A percentile compares a stretch with the other conserved stretches of the same genome.
These are phyloP conservation scores for Candida stauntonica DNA, from an alignment of 805 yeast species.

Conservation along the genomic window DNA sequence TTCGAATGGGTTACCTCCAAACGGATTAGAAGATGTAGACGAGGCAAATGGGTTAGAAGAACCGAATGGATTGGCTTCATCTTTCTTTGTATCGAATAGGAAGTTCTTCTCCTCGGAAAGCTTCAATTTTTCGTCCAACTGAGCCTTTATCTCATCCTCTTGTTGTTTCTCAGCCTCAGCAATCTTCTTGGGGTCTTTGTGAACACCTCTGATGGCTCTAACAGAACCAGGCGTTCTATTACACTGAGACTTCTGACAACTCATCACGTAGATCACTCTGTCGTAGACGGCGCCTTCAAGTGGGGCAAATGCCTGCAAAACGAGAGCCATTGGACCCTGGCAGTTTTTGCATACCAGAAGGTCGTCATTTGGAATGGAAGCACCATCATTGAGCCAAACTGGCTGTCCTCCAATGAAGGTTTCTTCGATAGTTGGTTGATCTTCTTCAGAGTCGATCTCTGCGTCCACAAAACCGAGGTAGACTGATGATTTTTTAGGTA, in stretches of 20 bases:
- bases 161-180: slow-evolving; percentile 35
- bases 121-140: slow-evolving; percentile 41
- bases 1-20: slow-evolving; percentile 8
- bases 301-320: slow-evolving; percentile 80
- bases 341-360: slow-evolving; percentile 66
- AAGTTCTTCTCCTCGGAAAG: slow-evolving; percentile 39
- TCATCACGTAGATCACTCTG: slow-evolving; percentile 75
- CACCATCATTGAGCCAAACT: slow-evolving; percentile 55
- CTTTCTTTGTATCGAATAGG: slow-evolving; percentile 27
- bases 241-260: slow-evolving; percentile 63
- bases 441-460: slow-evolving; percentile 44
- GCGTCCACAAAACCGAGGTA: slow-evolving; percentile 64
- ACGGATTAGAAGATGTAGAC: slow-evolving; percentile 17
- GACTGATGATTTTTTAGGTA: slow-evolving; percentile 35
- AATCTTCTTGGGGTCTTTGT: slow-evolving; percentile 50
- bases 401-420: slow-evolving; percentile 82
- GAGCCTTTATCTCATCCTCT: slow-evolving; percentile 37
- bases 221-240: slow-evolving; percentile 65
- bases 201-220: slow-evolving; percentile 72
- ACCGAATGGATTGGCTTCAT: slow-evolving; percentile 39
- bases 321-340: slow-evolving; percentile 52
- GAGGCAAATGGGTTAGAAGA: slow-evolving; percentile 39
- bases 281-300: slow-evolving; percentile 69
- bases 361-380: slow-evolving; percentile 51
- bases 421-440: slow-evolving; percentile 49